A percentile compares a stretch with the other conserved stretches of the same genome.
Conservation (phyloP, 2,329 filamentous ascomycete genomes). For the Talaromyces pinophilus region DNA sequence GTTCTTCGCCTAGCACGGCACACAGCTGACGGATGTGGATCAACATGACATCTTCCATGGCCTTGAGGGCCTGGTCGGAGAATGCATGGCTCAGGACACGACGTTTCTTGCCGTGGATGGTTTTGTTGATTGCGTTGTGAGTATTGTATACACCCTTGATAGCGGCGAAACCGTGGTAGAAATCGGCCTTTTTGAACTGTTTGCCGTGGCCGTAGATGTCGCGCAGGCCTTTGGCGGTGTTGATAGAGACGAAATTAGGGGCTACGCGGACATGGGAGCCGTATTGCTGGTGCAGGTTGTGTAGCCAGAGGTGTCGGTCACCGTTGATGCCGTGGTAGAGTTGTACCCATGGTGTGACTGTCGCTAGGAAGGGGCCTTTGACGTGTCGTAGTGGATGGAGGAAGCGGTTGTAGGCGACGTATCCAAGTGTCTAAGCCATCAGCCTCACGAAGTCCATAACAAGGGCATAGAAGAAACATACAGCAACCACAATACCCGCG, state of each 20-base stretch:
- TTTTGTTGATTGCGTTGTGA: conserved; percentile 70
- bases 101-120: conserved; percentile 68
- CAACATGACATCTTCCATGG: conserved; percentile 68
- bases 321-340: conserved; percentile 75
- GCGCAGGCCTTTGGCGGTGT: conserved; percentile 62
- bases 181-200: conserved; percentile 61
- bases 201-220: conserved; percentile 47
- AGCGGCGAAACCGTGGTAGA: conserved; percentile 72
- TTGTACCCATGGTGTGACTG: conserved; percentile 54
- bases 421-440: conserved; percentile 30
- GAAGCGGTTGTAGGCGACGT: conserved; percentile 38
- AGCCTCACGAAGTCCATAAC: not conserved
- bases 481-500: conserved; percentile 8
- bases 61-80: conserved; percentile 64
- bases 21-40: conserved; percentile 68
- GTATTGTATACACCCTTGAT: conserved; percentile 67
- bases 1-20: conserved; percentile 33
- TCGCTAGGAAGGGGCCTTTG: conserved; percentile 35
- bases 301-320: conserved; percentile 72
- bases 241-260: conserved; percentile 76
- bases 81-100: conserved; percentile 73
- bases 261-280: conserved; percentile 71
- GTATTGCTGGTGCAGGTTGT: conserved; percentile 69
- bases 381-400: conserved; percentile 39
- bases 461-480: not conserved